Base-by-base conservation (phyloP, 176 grass and related monocot species). In the Oryza australiensis region DNA sequence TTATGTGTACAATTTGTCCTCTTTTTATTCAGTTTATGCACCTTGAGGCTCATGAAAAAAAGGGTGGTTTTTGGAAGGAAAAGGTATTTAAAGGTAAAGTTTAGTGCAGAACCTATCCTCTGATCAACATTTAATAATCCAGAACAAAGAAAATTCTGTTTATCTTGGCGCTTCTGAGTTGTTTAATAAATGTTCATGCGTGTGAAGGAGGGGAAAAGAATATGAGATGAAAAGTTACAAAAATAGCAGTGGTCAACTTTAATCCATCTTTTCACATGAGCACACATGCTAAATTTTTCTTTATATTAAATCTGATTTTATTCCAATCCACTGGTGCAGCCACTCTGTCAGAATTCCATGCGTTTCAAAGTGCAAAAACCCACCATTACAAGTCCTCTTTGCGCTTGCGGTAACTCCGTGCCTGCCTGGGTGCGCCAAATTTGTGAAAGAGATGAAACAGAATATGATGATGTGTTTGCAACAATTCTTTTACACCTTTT, bases 71-170 rank as follows among this genome's bases (percentile, higher is more conserved):
- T 64, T 14, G 26, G 70, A 45, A 26, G 20, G 34, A 81, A 64
- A 66, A 76, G 33, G 26, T 76, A 81, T 81, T 72, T 70, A 84
- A 88, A 84, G 87, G 87, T 15, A 15, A 68, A 42, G 76, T 73
- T 81, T 60, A 85, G 77, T 90, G 79, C 73, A 49, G 79, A 86
- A 78, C 68, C 48, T 68, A 38, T 86, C 80, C 68, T 82, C 66
- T 73, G 73, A 63, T 78, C 34, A 82, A 46, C 26, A 43, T 78
- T 75, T 30, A 85, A 76, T 76, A 81, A 76, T 85, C 51, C 66
- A 75, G 77, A 70, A 64, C 20, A 81, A 57, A 81, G 70, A 42
- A 70, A 34, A 32, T 37, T 51, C 41, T 14, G n/a, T 79, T 40
- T 85, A 65, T 64, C 57, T 65, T 40, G 68, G 57, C 28, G 20